Evolutionary conservation across 1,284 basidiomycete species (phyloP).

Genomic region (Cutaneotrichosporon cavernicola): DNA sequence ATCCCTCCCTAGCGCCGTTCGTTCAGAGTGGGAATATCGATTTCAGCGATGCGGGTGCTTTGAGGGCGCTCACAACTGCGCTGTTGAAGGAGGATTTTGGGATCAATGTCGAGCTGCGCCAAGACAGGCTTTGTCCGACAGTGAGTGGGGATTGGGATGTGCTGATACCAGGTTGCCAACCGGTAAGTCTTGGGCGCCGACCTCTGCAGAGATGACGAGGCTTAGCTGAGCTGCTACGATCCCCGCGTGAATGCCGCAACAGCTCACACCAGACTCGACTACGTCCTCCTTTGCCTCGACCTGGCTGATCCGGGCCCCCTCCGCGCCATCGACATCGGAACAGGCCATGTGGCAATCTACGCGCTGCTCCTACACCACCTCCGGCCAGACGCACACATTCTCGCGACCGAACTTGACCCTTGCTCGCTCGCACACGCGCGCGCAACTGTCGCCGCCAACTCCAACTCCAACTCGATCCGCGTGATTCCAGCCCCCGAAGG

Average conservation of each 20-base stretch:
- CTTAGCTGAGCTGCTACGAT: neutral
- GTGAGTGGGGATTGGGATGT: constrained; percentile 55
- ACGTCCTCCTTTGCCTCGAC: constrained; percentile 70
- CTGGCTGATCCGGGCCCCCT: constrained; percentile 23
- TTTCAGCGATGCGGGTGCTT: constrained; percentile 67
- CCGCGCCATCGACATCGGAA: constrained; percentile 64
- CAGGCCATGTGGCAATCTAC: constrained; percentile 87
- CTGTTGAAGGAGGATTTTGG: constrained; percentile 72
- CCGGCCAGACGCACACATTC: constrained; percentile 61
- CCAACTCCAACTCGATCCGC: constrained; percentile 42
- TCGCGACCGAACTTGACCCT: constrained; percentile 69
- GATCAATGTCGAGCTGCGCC: constrained; percentile 63
- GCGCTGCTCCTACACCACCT: constrained; percentile 69
- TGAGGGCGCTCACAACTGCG: constrained; percentile 72
- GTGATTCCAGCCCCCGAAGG: neutral
- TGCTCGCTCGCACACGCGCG: constrained; percentile 61
- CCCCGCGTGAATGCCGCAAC: neutral
- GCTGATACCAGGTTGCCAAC: constrained; percentile 41
- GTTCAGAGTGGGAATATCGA: constrained; percentile 63
- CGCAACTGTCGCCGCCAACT: constrained; percentile 61
- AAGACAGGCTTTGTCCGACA: constrained; percentile 78
- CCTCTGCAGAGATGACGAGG: neutral
- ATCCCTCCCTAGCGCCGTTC: constrained; percentile 62
- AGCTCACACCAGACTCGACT: constrained; percentile 64
- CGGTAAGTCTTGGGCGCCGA: constrained; percentile 30